Conservation (phyloP, 2,329 filamentous ascomycete species). For the Apiospora aurea region DNA sequence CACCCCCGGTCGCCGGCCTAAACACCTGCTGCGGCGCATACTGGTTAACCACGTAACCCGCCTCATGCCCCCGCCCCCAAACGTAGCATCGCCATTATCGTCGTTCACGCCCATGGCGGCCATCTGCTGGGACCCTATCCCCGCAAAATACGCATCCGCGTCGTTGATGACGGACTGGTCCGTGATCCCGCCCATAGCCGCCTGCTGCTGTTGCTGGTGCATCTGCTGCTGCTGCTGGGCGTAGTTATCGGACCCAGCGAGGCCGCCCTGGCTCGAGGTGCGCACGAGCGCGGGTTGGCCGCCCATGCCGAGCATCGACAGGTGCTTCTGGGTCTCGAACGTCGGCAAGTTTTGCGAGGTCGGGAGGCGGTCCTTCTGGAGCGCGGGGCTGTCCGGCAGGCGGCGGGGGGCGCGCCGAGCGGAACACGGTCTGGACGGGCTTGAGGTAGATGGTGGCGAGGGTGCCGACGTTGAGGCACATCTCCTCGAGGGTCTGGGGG, state of each 20-base stretch:
- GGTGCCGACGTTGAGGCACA: constrained; percentile 95
- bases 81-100: constrained; percentile 65
- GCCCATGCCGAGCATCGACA: constrained; percentile 64
- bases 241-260: constrained; percentile 34
- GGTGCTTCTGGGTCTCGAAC: constrained; percentile 64
- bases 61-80: constrained; percentile 64
- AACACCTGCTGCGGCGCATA: constrained; percentile 79
- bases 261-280: constrained; percentile 34
- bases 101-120: constrained; percentile 73
- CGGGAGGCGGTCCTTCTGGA: constrained; percentile 76
- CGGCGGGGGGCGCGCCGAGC: constrained; percentile 83
- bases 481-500: constrained; percentile 89
- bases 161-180: constrained; percentile 75
- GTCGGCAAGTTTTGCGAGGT: constrained; percentile 57
- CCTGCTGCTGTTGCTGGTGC: constrained; percentile 24
- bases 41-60: constrained; percentile 79
- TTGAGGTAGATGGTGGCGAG: constrained; percentile 97
- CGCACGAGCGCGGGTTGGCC: constrained; percentile 60
- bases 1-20: constrained; percentile 69
- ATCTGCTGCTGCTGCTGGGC: constrained; percentile 23
- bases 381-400: constrained; percentile 81
- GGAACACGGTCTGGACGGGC: constrained; percentile 96
- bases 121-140: constrained; percentile 77
- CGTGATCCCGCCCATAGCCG: constrained; percentile 55
- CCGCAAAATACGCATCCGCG: constrained; percentile 89